These are phyloP conservation scores for Hypoxylon perforatum DNA, from an alignment of 495 filamentous ascomycete genomes.

Conservation along the genomic window DNA sequence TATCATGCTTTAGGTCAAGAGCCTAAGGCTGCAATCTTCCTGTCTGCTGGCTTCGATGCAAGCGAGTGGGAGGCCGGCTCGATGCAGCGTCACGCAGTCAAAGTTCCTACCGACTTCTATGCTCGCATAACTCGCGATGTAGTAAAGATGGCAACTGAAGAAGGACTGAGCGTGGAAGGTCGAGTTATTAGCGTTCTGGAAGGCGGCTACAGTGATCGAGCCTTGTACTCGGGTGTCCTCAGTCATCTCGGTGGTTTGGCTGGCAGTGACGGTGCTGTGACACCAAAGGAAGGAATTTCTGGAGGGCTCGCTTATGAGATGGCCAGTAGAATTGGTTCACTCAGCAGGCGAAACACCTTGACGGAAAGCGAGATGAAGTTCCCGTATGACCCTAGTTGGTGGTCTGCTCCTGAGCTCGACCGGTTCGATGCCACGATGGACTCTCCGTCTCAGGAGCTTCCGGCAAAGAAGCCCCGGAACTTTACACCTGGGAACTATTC, in stretches of 20 bases:
- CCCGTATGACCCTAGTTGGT: constrained; percentile 78
- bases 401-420: constrained; percentile 73
- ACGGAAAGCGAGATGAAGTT: constrained; percentile 42
- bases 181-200: constrained; percentile 92
- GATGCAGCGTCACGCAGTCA: constrained; percentile 95
- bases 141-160: constrained; percentile 82
- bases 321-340: constrained; percentile 56
- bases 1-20: constrained; percentile 60
- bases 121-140: constrained; percentile 88
- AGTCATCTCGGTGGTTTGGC: constrained; percentile 87
- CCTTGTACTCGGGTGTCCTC: constrained; percentile 84
- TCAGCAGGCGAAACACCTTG: constrained; percentile 49
- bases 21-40: constrained; percentile 87
- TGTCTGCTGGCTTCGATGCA: constrained; percentile 96
- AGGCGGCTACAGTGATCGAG: constrained; percentile 93
- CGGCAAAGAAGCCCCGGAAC: constrained; percentile 61
- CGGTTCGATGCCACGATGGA: constrained; percentile 69
- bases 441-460: constrained; percentile 54
- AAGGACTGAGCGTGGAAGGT: constrained; percentile 79
- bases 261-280: constrained; percentile 61
- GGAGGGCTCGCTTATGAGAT: constrained; percentile 64
- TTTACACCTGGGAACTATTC: constrained; percentile 72
- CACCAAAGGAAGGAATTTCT: constrained; percentile 50
- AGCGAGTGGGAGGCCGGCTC: constrained; percentile 90
- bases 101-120: constrained; percentile 97